Base-by-base conservation (phyloP, 2,329 filamentous ascomycete genomes). In the Diaporthe caulivora region DNA sequence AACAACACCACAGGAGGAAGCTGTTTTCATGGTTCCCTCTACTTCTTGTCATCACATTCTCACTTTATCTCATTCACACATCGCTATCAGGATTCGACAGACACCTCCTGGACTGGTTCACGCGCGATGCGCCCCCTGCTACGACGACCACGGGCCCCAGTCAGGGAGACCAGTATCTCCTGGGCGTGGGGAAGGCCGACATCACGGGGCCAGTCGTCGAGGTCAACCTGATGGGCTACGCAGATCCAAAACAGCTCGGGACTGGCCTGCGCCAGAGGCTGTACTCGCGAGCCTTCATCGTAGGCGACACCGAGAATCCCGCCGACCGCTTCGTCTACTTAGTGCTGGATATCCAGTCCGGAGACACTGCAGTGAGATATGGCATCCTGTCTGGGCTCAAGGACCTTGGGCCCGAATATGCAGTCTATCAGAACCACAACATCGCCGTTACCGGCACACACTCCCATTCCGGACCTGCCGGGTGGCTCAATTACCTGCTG, bases 391-490 rank as follows among this genome's bases (percentile, higher is more conserved):
- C 95, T 69, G 92, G 90, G 1, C 84, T 98, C 17, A 87, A 87
- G 49, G 85, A 84, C 0, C 83, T 97, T 26, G 95, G 95, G 0
- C 83, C 86, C 8, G 91, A 93, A 6, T 97, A 95, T 80, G 86
- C 91, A 21, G 84, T 93, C 71, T 97, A 98, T 81, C 90, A 89
- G 60, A 90, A 93, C 78, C 88, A 92, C 76, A 98, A 97, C 77
- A 84, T 98, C 24, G 95, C 95, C n/a, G 89, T 98, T 24, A 97
- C 94, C 1, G 95, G 95, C 44, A 98, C 95, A 0, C 95, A 98
- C 81, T 96, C 94, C 2, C 95, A 98, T 83, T 93, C 94, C 24
- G 95, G 95, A 0, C 95, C 95, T 0, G 95, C 94, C 5, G 95
- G 93, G 21, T 98, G 95, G 95, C 87, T 97, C 80, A 98, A 98